Evolutionary conservation across 75 land plant genomes (phyloP).

Genomic region (Sequoiadendron giganteum): DNA sequence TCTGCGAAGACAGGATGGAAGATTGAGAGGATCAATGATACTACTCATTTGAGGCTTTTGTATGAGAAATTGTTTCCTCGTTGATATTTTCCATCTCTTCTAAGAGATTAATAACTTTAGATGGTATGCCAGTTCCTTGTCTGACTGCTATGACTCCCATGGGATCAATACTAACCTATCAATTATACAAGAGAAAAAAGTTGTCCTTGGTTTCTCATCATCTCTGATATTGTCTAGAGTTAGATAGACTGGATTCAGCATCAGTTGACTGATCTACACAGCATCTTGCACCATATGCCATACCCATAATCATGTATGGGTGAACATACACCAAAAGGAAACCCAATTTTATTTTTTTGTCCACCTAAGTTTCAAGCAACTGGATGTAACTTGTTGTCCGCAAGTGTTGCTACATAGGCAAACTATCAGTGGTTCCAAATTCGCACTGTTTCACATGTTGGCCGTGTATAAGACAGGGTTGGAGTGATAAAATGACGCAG

Average conservation of each 20-base stretch:
- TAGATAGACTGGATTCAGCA: not conserved
- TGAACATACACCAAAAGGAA: too few relatives aligned
- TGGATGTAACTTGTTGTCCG: too few relatives aligned
- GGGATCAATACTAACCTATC: not conserved
- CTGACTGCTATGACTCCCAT: not conserved
- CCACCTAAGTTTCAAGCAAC: too few relatives aligned
- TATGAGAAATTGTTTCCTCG: conserved; percentile 21
- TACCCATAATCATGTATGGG: too few relatives aligned
- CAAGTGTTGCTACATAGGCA: too few relatives aligned
- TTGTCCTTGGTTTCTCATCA: not conserved
- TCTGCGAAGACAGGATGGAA: conserved; percentile 76
- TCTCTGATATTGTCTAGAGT: not conserved
- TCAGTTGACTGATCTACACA: conserved; percentile 1
- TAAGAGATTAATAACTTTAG: not conserved
- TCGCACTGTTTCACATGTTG: too few relatives aligned
- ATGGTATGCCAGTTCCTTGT: not conserved
- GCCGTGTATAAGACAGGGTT: too few relatives aligned
- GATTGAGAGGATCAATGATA: conserved; percentile 71
- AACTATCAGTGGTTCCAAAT: too few relatives aligned
- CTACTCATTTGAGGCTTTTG: conserved; percentile 78
- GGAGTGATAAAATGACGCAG: too few relatives aligned
- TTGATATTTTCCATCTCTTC: conserved; percentile 1
- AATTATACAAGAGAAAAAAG: not conserved
- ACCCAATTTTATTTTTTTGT: too few relatives aligned
- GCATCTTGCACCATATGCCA: not conserved